These are phyloP conservation scores for Xylariomycetidae sp. DNA, from an alignment of 2,329 filamentous ascomycete genomes.

Conservation along the genomic window DNA sequence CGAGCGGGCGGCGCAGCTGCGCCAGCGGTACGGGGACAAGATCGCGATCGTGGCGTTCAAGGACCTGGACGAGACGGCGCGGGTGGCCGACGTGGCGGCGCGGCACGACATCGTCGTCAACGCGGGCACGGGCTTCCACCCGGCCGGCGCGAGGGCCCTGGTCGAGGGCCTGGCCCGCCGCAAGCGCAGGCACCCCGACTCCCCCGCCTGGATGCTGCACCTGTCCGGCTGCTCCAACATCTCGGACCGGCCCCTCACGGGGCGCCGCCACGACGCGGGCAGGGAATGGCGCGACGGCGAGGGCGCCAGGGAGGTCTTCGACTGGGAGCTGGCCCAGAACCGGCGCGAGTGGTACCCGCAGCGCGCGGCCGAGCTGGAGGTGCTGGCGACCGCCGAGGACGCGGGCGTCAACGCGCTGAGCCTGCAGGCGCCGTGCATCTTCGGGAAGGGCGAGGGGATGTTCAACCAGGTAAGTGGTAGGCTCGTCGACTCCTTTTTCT, in stretches of 20 bases:
- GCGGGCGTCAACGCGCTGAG: slow-evolving; percentile 9
- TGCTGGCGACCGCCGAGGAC: slow-evolving; percentile 6
- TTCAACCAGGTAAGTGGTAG: too few relatives aligned
- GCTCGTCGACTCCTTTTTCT: too few relatives aligned
- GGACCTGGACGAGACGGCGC: slow-evolving; percentile 8
- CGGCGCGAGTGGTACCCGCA: slow-evolving; percentile 13
- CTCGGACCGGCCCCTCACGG: slow-evolving; percentile 12
- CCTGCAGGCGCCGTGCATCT: slow-evolving; percentile 11
- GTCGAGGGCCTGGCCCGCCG: slow-evolving; percentile 28
- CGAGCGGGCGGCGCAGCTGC: slow-evolving; percentile 4
- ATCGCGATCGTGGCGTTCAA: slow-evolving; percentile 5
- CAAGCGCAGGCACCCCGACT: slow-evolving; percentile 5
- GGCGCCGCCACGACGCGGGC: slow-evolving; percentile 4
- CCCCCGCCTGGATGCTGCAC: slow-evolving; percentile 13
- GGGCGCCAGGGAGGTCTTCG: slow-evolving; percentile 2
- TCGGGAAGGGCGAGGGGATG: slow-evolving; percentile 10
- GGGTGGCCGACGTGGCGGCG: slow-evolving; percentile 6
- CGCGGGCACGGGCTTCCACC: slow-evolving; percentile 28
- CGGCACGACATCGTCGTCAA: slow-evolving; percentile 30
- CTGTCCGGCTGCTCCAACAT: slow-evolving; percentile 13
- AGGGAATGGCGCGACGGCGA: slow-evolving; percentile 11
- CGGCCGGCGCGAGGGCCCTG: slow-evolving; percentile 27
- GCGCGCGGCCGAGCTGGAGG: slow-evolving; percentile 12
- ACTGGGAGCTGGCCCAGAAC: slow-evolving; percentile 12
- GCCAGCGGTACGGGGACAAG: slow-evolving; percentile 5